Evolutionary conservation across 1,284 basidiomycete species (phyloP).

Genomic region (Cystobasidium sp.): DNA sequence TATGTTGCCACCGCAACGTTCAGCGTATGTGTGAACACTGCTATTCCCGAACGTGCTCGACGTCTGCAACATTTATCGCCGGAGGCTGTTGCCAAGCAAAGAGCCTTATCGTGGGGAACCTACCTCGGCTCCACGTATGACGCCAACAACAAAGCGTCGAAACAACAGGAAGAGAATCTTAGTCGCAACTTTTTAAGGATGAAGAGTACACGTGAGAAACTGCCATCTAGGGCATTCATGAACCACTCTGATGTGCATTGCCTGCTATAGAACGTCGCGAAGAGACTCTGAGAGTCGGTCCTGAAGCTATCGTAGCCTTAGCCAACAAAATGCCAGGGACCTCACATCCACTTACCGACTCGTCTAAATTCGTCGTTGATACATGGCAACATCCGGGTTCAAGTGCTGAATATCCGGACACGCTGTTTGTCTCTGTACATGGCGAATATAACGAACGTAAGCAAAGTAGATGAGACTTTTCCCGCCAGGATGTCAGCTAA

Average conservation of each 20-base stretch:
- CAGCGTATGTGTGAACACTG: slow-evolving; percentile 81
- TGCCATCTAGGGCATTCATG: neutral
- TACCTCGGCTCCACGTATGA: slow-evolving; percentile 65
- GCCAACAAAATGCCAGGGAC: slow-evolving; percentile 73
- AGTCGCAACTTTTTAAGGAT: slow-evolving; percentile 74
- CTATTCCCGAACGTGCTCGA: slow-evolving; percentile 73
- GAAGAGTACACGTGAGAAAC: slow-evolving; percentile 60
- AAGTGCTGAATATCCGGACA: slow-evolving; percentile 66
- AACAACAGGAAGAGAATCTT: slow-evolving; percentile 32
- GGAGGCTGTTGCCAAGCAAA: slow-evolving; percentile 72
- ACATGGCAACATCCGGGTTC: slow-evolving; percentile 66
- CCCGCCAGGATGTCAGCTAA: neutral
- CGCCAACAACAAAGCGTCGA: neutral
- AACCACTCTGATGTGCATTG: neutral
- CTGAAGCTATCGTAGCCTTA: slow-evolving; percentile 68
- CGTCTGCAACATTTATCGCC: slow-evolving; percentile 55
- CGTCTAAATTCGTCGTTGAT: slow-evolving; percentile 86
- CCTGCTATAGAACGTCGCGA: slow-evolving; percentile 64
- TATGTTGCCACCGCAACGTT: slow-evolving; percentile 87
- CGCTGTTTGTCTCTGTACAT: slow-evolving; percentile 81
- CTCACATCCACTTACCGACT: slow-evolving; percentile 70
- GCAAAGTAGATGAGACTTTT: slow-evolving; percentile 52
- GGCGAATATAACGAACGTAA: slow-evolving; percentile 89
- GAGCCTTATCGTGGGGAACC: slow-evolving; percentile 71
- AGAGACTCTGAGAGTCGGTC: slow-evolving; percentile 73